Evolutionary conservation across 345 rosid genomes (phyloP).

Genomic region (Euclidium syriacum): DNA sequence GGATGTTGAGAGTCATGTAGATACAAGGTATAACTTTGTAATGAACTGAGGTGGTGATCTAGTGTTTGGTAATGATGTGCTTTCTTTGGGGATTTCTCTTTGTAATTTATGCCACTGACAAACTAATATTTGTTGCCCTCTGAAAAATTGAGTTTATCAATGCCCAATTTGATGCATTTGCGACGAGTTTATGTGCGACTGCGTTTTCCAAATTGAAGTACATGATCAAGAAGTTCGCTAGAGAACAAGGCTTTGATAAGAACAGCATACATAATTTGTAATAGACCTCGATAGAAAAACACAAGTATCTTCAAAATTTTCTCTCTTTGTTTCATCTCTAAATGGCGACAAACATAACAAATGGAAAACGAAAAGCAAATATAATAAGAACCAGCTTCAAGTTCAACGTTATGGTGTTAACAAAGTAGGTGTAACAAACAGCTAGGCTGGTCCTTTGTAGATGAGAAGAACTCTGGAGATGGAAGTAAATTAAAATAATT

Average conservation of each 20-base stretch:
- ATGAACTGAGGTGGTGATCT: conserved; percentile 39
- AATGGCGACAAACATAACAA: too few species aligned
- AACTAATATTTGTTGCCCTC: background rate
- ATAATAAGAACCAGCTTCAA: too few species aligned
- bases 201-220: background rate
- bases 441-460: too few species aligned
- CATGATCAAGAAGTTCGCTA: background rate
- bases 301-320: too few species aligned
- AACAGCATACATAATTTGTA: too few species aligned
- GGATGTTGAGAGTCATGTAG: conserved; percentile 94
- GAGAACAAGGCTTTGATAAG: too few species aligned
- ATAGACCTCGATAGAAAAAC: too few species aligned
- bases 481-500: background rate
- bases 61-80: background rate
- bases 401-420: background rate
- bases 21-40: conserved; percentile 91
- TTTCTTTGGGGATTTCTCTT: conserved; percentile 9
- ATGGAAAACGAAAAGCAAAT: too few species aligned
- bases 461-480: background rate
- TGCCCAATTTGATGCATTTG: background rate
- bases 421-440: background rate
- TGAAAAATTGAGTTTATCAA: conserved; percentile 2
- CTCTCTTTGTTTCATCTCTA: too few species aligned
- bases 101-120: conserved; percentile 19
- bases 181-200: background rate